Evolutionary conservation across 2,329 filamentous ascomycete species (phyloP).

Genomic region (Pseudocercospora pini-densiflorae): DNA sequence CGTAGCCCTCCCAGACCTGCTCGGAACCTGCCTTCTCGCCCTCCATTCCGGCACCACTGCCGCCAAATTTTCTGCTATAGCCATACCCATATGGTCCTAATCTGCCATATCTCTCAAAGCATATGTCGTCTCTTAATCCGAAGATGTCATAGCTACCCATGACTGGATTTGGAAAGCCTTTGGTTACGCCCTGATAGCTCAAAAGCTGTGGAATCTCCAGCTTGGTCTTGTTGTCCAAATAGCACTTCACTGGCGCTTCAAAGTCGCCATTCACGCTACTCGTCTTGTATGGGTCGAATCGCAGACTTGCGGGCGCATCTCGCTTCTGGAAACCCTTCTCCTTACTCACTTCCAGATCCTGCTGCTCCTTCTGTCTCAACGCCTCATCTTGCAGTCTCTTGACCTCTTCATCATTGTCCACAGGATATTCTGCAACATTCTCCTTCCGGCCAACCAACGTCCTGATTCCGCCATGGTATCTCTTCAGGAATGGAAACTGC

Average conservation of each 20-base stretch:
- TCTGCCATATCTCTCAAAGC: conserved; percentile 89
- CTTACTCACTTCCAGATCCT: conserved; percentile 43
- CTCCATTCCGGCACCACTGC: conserved; percentile 81
- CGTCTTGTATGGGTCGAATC: conserved; percentile 71
- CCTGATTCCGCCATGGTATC: conserved; percentile 88
- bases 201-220: conserved; percentile 71
- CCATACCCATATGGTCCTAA: conserved; percentile 89
- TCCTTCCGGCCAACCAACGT: conserved; percentile 67
- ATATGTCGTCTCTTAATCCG: conserved; percentile 80
- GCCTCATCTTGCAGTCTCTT: conserved; percentile 44
- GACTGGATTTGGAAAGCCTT: conserved; percentile 81
- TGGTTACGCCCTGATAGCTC: conserved; percentile 76
- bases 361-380: conserved; percentile 41
- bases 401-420: conserved; percentile 66
- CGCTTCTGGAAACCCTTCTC: conserved; percentile 39
- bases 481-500: conserved; percentile 78
- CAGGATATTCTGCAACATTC: conserved; percentile 82
- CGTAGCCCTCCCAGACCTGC: conserved; percentile 70
- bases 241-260: conserved; percentile 73
- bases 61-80: conserved; percentile 78
- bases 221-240: conserved; percentile 69
- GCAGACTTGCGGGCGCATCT: conserved; percentile 35
- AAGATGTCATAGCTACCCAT: conserved; percentile 87
- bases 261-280: conserved; percentile 55
- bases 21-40: conserved; percentile 83